Evolutionary conservation across 768 basidiomycete species (phyloP).

Genomic region (Sporobolomyces phaffii): DNA sequence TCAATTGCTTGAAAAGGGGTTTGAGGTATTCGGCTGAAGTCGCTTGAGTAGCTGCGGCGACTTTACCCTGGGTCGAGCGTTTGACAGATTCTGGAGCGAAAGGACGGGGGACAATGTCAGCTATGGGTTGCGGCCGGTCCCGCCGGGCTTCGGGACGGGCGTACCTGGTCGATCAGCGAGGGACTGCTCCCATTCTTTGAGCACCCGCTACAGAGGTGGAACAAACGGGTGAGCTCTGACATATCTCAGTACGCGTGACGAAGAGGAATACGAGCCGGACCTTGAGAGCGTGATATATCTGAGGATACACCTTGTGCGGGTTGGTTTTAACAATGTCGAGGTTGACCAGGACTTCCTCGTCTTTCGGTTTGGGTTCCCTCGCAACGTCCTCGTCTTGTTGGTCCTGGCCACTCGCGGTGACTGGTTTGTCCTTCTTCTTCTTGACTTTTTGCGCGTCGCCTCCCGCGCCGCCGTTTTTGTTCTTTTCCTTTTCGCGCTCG

Average conservation of each 20-base stretch:
- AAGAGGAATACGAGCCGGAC: slow-evolving; percentile 38
- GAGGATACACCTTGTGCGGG: slow-evolving; percentile 88
- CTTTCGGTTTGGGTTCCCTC: slow-evolving; percentile 54
- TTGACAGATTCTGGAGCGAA: slow-evolving; percentile 73
- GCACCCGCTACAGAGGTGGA: slow-evolving; percentile 52
- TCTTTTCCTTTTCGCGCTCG: slow-evolving; percentile 57
- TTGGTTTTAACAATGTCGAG: slow-evolving; percentile 76
- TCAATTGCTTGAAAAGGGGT: slow-evolving; percentile 83
- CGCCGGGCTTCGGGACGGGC: too few relatives aligned
- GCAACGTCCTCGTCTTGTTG: slow-evolving; percentile 51
- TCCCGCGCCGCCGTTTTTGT: neutral
- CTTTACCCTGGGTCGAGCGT: slow-evolving; percentile 80
- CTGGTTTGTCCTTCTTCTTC: slow-evolving; percentile 18
- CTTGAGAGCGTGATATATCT: slow-evolving; percentile 94
- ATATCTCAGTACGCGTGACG: too few relatives aligned
- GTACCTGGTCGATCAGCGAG: slow-evolving; percentile 88
- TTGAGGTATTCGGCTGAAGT: slow-evolving; percentile 96
- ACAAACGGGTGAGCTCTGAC: neutral
- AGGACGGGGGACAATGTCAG: too few relatives aligned
- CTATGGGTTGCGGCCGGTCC: too few relatives aligned
- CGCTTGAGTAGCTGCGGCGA: slow-evolving; percentile 89
- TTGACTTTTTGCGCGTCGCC: slow-evolving; percentile 22
- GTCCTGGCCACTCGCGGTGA: neutral
- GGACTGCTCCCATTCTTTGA: slow-evolving; percentile 94
- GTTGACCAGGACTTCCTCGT: slow-evolving; percentile 63